Evolutionary conservation across 177 flowering plant genomes (phyloP).

Genomic region (Tripterygium wilfordii): DNA sequence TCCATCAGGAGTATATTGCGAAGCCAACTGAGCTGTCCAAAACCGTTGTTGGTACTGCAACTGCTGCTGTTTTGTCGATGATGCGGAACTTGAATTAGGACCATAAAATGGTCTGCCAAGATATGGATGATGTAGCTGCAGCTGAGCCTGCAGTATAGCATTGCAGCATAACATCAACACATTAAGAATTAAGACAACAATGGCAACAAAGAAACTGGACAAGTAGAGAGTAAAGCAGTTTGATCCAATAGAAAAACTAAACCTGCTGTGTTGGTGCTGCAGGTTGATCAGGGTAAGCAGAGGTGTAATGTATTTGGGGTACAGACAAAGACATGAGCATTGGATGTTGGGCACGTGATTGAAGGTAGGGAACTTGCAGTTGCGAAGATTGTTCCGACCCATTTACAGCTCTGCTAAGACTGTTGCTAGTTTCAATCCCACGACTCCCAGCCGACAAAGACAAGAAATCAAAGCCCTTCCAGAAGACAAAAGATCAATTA

Average conservation of each 20-base stretch:
- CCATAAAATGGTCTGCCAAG: conserved; percentile 15
- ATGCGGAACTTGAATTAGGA: conserved; percentile 9
- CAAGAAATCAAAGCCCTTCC: conserved; percentile 51
- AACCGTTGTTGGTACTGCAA: conserved; percentile 26
- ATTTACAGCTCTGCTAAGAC: conserved; percentile 13
- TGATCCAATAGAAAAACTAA: conserved; percentile 2
- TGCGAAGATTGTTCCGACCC: conserved; percentile 21
- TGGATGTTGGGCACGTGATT: conserved; percentile 34
- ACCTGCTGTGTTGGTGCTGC: conserved; percentile 48
- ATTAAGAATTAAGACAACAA: background rate
- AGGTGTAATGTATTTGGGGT: conserved; percentile 25
- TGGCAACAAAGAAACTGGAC: background rate
- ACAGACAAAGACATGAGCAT: conserved; percentile 24
- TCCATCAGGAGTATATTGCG: conserved; percentile 29
- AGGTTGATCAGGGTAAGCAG: conserved; percentile 30
- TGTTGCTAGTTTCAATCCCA: conserved; percentile 15
- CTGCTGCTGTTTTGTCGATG: conserved; percentile 14
- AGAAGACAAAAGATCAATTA: conserved; percentile 10
- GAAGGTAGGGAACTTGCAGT: conserved; percentile 28
- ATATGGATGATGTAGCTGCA: conserved; percentile 38
- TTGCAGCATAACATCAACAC: background rate
- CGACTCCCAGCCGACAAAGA: conserved; percentile 40
- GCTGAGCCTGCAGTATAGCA: conserved; percentile 19
- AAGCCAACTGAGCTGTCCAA: conserved; percentile 37
- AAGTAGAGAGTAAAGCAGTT: background rate